Conservation (phyloP, 2,329 filamentous ascomycete species). For the Hypocrella siamensis region DNA sequence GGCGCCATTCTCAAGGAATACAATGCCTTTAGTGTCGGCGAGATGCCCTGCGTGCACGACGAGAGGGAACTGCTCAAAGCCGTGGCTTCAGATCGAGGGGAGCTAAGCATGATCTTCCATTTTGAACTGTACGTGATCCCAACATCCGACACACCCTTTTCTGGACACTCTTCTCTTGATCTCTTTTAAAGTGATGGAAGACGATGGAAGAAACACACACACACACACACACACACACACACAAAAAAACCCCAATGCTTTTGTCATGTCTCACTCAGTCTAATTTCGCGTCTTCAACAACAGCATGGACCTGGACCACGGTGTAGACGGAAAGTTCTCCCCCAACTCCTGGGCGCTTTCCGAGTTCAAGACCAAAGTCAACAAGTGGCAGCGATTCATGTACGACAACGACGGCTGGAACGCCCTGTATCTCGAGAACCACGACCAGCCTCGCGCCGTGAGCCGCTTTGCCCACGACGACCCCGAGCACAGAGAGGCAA, state of each 20-base stretch:
- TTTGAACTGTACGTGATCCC: constrained; percentile 41
- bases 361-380: constrained; percentile 34
- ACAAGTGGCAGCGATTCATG: constrained; percentile 45
- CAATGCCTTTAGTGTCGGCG: constrained; percentile 34
- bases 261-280: too few relatives aligned
- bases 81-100: constrained; percentile 38
- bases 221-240: not conserved
- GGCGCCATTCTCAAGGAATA: constrained; percentile 27
- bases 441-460: constrained; percentile 47
- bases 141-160: too few relatives aligned
- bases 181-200: constrained; percentile 1
- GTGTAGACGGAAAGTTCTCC: constrained; percentile 26
- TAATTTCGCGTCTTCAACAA: too few relatives aligned
- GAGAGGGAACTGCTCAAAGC: constrained; percentile 25
- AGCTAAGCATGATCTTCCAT: constrained; percentile 59
- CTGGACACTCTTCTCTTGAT: too few relatives aligned
- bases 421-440: constrained; percentile 49
- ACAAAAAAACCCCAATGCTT: not conserved
- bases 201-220: not conserved
- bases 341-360: constrained; percentile 27
- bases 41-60: constrained; percentile 31
- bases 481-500: constrained; percentile 29
- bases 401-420: constrained; percentile 47
- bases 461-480: constrained; percentile 36
- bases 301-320: constrained; percentile 34